Base-by-base conservation (phyloP, 108 stramenopile species). In the Mediolabrus comicus region DNA sequence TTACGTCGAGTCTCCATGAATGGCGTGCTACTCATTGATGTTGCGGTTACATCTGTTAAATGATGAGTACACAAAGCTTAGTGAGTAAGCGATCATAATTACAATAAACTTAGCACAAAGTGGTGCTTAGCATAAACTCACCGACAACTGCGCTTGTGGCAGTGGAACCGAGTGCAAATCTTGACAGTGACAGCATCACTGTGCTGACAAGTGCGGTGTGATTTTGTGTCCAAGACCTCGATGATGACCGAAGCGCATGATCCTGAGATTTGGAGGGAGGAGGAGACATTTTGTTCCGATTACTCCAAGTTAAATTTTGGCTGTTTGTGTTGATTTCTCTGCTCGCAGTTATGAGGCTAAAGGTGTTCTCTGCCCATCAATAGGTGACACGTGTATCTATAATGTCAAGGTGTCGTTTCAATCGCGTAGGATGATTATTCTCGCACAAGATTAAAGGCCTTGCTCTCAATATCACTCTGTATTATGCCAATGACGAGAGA, bases 1-100 rank as follows among this genome's bases (percentile, higher is more conserved):
- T 85, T 85, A 30, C 59, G 68, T 74, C 41, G 60, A 11, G 58
- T 62, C 16, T 56, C 55, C 24, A 25, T 56, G 3, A 56, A 56
- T 25, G 30, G 30, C 24, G 30, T 30, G n/a, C 55, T 10, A 39
- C 38, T 17, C 55, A 56, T 56, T 30, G 29, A 9, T n/a, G 55
- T 31, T 5, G 30, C 55, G 27, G 28, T 31, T 12, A 29, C 55
- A 30, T 30, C 55, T 56, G 26, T 16, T 14, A 9, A 13, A 19
- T 10, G 32, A 17, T 11, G 26, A 25, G 34, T 4, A 4, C 14
- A 49, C n/a, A 49, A 33, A 1, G n/a, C n/a, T n/a, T n/a, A 51
- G 30, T 27, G 10, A 49, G 29, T 32, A 29, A 12, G 26, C 2
- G 4, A 0, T n/a, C 4, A 49, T 16, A 30, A 30, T n/a, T 33